Conservation (phyloP, 2,329 filamentous ascomycete species). For the Alternaria solani region DNA sequence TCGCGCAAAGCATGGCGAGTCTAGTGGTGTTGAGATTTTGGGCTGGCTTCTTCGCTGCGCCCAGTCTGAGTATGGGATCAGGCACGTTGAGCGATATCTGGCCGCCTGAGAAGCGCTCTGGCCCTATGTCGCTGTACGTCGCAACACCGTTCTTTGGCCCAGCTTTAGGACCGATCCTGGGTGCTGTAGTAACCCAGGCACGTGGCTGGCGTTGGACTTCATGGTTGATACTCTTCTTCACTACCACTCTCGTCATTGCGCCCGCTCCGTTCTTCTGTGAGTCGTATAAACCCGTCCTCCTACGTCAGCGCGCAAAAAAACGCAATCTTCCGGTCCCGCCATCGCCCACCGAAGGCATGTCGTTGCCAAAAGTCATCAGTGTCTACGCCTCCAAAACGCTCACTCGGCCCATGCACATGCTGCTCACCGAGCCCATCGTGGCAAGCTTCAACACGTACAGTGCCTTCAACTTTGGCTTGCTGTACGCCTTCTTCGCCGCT, state of each 20-base stretch:
- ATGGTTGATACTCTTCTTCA: constrained; percentile 53
- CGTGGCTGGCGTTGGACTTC: constrained; percentile 52
- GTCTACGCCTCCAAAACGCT: constrained; percentile 44
- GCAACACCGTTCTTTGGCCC: constrained; percentile 51
- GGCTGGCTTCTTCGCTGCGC: constrained; percentile 42
- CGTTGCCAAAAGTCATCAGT: constrained; percentile 1
- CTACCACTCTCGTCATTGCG: constrained; percentile 41
- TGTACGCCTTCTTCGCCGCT: constrained; percentile 37
- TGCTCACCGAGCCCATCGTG: constrained; percentile 39
- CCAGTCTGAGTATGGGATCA: constrained; percentile 50
- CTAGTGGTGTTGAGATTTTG: constrained; percentile 71
- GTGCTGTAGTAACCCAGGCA: constrained; percentile 49
- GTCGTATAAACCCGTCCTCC: constrained; percentile 61
- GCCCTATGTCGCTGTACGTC: constrained; percentile 43
- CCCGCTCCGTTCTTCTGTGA: constrained; percentile 57
- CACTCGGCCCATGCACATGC: constrained; percentile 57
- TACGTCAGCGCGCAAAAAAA: constrained; percentile 46
- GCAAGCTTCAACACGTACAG: constrained; percentile 24
- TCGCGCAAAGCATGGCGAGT: constrained; percentile 70
- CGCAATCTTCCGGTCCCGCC: constrained; percentile 6
- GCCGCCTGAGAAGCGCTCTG: constrained; percentile 38
- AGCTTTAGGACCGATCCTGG: constrained; percentile 48
- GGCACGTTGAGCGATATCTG: constrained; percentile 51
- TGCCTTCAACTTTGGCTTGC: constrained; percentile 35
- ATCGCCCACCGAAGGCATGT: constrained; percentile 15